Percentiles rank a stretch among this genome's conserved stretches.
Evolutionary conservation across 345 rosid genomes (phyloP).

Genomic region (Passiflora organensis): DNA sequence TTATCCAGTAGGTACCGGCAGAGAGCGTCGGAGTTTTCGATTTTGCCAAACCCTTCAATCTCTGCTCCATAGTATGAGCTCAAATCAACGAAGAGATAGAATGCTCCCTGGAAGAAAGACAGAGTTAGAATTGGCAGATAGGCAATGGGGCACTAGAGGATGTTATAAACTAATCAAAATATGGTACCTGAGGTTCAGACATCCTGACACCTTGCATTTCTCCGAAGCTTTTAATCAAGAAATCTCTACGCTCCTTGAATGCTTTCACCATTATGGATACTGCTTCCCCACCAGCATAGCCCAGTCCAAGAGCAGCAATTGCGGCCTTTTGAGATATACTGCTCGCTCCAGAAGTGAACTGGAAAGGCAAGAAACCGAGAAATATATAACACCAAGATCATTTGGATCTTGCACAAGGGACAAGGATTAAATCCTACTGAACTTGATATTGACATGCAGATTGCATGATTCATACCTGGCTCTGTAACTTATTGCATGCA

Average conservation of each 20-base stretch:
- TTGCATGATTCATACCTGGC: constrained; percentile 64
- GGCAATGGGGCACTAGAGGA: neutral
- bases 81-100: constrained; percentile 79
- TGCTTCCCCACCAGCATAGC: constrained; percentile 93
- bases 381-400: constrained; percentile 3
- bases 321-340: constrained; percentile 88
- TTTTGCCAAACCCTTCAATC: constrained; percentile 72
- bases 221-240: constrained; percentile 67
- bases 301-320: constrained; percentile 83
- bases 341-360: constrained; percentile 92
- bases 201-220: constrained; percentile 75
- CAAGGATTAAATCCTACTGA: neutral
- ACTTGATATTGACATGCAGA: too few species aligned
- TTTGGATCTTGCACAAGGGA: neutral
- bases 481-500: constrained; percentile 92
- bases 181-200: constrained; percentile 83
- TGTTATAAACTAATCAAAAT: neutral
- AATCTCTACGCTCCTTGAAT: constrained; percentile 87
- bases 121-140: neutral
- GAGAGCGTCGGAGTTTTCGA: constrained; percentile 50
- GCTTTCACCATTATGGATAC: constrained; percentile 82
- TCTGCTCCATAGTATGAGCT: constrained; percentile 78
- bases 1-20: constrained; percentile 62
- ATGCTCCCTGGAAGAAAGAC: constrained; percentile 72
- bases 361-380: constrained; percentile 8